Evolutionary conservation across 805 yeast species (phyloP).

Genomic region (Teunomyces barrocoloradensis): DNA sequence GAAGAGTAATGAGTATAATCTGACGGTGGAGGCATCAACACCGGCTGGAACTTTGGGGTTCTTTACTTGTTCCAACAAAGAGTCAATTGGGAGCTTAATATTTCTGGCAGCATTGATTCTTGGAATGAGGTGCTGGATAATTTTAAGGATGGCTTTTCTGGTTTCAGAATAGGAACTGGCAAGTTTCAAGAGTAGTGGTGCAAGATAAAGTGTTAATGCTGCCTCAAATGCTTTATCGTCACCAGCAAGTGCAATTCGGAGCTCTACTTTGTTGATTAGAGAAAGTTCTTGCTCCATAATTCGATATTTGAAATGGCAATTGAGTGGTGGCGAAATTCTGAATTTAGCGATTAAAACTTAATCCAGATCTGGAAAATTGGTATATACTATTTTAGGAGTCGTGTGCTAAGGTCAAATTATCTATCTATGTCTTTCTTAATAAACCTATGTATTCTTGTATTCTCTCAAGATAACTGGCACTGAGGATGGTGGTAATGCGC

Average conservation of each 20-base stretch:
- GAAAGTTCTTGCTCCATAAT: constrained; percentile 49
- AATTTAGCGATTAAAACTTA: too few relatives aligned
- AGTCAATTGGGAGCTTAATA: constrained; percentile 61
- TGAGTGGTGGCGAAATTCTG: constrained; percentile 10
- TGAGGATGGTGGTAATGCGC: constrained; percentile 95
- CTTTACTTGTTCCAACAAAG: constrained; percentile 63
- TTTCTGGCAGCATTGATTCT: constrained; percentile 56
- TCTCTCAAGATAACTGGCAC: constrained; percentile 96
- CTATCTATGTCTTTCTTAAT: constrained; percentile 1
- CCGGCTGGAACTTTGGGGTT: constrained; percentile 46
- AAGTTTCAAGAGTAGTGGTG: constrained; percentile 77
- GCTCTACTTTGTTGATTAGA: constrained; percentile 74
- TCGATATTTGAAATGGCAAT: neutral
- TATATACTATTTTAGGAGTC: neutral
- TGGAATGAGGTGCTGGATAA: constrained; percentile 65
- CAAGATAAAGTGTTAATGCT: constrained; percentile 58
- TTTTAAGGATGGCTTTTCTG: constrained; percentile 62
- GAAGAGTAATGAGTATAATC: constrained; percentile 62
- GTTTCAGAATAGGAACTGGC: constrained; percentile 68
- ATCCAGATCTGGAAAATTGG: neutral
- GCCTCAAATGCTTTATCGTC: constrained; percentile 62
- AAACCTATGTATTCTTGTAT: constrained; percentile 52
- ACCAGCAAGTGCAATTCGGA: constrained; percentile 74
- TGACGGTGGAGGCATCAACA: constrained; percentile 49
- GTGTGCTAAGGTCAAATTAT: neutral